Base-by-base conservation (phyloP, 78 protist genomes). In the Cavenderia fasciculata region DNA sequence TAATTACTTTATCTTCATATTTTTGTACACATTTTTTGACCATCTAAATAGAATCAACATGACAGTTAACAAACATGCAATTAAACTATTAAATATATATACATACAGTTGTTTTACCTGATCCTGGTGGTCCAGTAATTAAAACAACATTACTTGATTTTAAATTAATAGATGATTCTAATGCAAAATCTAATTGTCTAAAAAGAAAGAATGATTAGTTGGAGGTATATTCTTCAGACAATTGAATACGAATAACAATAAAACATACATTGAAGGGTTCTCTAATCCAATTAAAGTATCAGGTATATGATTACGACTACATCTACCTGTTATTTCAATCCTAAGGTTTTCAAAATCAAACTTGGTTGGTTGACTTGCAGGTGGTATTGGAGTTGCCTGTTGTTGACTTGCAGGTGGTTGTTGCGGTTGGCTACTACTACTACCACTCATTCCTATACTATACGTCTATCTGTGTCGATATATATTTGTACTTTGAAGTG, bases 91-190 rank as follows among this genome's bases (percentile, higher is more conserved):
- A 12, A 7, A 7, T 41, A 23, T 19, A 46, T 23, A 2, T 44
- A 14, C 79, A 23, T 72, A 75, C 85, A 63, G 77, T 52, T 25
- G 89, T 51, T 56, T 79, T 79, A 40, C 89, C 89, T 56, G 47
- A 51, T 38, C 54, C 33, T 27, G 27, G 49, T 21, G 78, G 29
- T 1, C 89, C 89, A 1, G 71, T 56, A 11, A 79, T 38, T 52
- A 79, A 54, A 51, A 27, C 56, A 5, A 43, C 40, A n/a, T 21
- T 29, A 51, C 75, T 79, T 49, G 27, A 56, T 79, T 56, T 79
- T 16, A 36, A n/a, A 18, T 49, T 10, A 12, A 79, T 52, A 19
- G 62, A 31, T 18, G 51, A 68, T 14, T 56, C 44, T 29, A 79
- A 56, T 27, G 56, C n/a, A 21, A 38, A 7, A 63, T 63, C 38